Base-by-base conservation (phyloP, 176 grass and related monocot genomes). In the Carex parvula region DNA sequence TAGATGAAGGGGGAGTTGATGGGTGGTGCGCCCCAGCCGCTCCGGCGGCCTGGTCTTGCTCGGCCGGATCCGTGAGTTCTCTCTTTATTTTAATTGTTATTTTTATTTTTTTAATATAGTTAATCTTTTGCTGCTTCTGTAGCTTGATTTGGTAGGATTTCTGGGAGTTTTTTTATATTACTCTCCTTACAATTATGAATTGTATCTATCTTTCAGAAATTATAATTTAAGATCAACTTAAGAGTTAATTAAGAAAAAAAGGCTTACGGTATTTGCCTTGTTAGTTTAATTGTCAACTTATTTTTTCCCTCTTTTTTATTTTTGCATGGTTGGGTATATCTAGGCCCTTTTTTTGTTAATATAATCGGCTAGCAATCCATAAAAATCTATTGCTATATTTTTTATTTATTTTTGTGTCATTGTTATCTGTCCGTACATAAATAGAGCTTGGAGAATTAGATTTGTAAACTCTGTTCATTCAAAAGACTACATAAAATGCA, bases 11-110 rank as follows among this genome's bases (percentile, higher is more conserved):
- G 93, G 89, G 84, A 85, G 63, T 87, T 89, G 82, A 92, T 92
- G 87, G 91, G 93, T 82, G 94, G 92, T 3, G 81, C n/a, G 44
- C 41, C 81, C 15, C 81, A 83, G 81, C 96, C 94, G 84, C 91
- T 95, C 67, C 94, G 93, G 77, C 88, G 91, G 10, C 87, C 91
- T 62, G 86, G 84, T 88, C 70, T 92, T 46, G 88, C 86, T 76
- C 93, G 91, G 84, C 89, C 90, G 88, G 96, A 99, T 99, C 96
- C 93, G 96, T 99, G 91, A 94, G 96, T 80, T 82, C 3, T 64
- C 84, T 60, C 63, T 75, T 15, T 80, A 79, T 74, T 42, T 79
- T 64, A 35, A 73, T 76, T 42, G 66, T 78, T 61, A 1, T 64
- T 39, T 84, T 72, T 13, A 72, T 12, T 72, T 48, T 48, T 18